phyloP scores from a whole-genome alignment of 129 eudicot species.

The Calendula officinalis region DNA sequence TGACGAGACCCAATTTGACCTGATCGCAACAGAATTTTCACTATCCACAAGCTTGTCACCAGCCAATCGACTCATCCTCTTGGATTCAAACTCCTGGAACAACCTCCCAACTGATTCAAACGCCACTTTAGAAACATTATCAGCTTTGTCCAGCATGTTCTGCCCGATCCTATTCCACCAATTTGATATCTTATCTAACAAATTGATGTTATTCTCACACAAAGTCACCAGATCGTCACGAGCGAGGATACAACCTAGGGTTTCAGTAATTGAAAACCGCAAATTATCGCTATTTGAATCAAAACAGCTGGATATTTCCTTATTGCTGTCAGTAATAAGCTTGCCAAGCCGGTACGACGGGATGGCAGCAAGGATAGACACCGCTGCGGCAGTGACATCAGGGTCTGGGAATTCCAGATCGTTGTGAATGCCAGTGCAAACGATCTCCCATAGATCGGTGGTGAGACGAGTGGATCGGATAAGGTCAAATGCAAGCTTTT shows the following conservation, averaged over 20 bases:
- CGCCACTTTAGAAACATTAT: conserved; percentile 75
- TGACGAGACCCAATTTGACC: conserved; percentile 85
- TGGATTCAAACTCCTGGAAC: conserved; percentile 90
- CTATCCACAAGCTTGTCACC: conserved; percentile 95
- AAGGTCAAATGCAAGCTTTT: conserved; percentile 89
- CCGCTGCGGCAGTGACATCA: conserved; percentile 92
- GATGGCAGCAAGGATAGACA: conserved; percentile 88
- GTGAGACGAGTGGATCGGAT: conserved; percentile 96
- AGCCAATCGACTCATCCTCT: conserved; percentile 90
- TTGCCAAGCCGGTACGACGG: conserved; percentile 73
- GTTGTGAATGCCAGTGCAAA: conserved; percentile 64
- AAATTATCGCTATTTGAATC: conserved; percentile 76
- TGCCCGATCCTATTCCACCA: conserved; percentile 92
- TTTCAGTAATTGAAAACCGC: conserved; percentile 83
- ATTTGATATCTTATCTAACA: conserved; percentile 73
- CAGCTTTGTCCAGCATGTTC: conserved; percentile 85
- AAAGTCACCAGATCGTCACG: conserved; percentile 86
- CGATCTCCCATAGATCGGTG: conserved; percentile 89
- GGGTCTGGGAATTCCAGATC: conserved; percentile 95
- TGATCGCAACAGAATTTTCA: conserved; percentile 89
- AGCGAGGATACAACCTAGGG: conserved; percentile 82
- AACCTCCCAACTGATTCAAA: conserved; percentile 90
- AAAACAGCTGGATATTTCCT: conserved; percentile 67
- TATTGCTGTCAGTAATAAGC: conserved; percentile 62
- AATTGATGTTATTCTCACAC: conserved; percentile 76